These are phyloP conservation scores for Fraxinus xanthoxyloides DNA, from an alignment of 305 asterid species.

Conservation along the genomic window DNA sequence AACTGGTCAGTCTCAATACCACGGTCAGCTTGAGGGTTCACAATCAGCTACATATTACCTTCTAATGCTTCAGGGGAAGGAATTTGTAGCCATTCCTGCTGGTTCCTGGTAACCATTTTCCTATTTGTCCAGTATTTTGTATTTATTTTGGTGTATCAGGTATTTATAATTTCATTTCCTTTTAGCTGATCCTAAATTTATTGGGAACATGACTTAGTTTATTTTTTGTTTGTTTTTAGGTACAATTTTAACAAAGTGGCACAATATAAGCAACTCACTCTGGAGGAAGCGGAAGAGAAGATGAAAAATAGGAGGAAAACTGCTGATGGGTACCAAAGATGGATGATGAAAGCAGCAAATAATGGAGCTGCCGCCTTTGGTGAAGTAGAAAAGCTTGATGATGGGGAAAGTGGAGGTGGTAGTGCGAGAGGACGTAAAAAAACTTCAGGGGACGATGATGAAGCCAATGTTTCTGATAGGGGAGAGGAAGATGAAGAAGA, in stretches of 20 bases:
- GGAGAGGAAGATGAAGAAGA: constrained; percentile 98
- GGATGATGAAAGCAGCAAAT: constrained; percentile 99
- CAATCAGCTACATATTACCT: constrained; percentile 95
- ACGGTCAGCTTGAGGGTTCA: constrained; percentile 88
- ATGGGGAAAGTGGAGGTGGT: constrained; percentile 59
- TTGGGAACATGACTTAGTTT: background rate
- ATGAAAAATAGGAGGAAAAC: constrained; percentile 95
- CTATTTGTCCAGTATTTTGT: constrained; percentile 1
- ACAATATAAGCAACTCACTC: constrained; percentile 91
- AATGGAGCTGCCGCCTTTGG: constrained; percentile 97
- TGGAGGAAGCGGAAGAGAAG: constrained; percentile 99
- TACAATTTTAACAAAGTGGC: constrained; percentile 96
- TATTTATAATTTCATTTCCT: background rate
- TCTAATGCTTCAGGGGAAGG: constrained; percentile 91
- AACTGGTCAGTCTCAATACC: constrained; percentile 84
- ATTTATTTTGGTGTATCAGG: background rate
- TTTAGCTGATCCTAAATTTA: background rate
- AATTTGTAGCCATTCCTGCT: constrained; percentile 92
- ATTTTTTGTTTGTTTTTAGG: constrained; percentile 41
- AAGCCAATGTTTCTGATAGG: constrained; percentile 73
- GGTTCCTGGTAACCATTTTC: constrained; percentile 76
- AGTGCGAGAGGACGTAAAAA: constrained; percentile 82
- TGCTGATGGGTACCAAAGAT: constrained; percentile 95
- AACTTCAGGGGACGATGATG: constrained; percentile 71
- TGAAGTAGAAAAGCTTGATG: constrained; percentile 79